Evolutionary conservation across 768 basidiomycete genomes (phyloP).

Genomic region (Collybia nuda): DNA sequence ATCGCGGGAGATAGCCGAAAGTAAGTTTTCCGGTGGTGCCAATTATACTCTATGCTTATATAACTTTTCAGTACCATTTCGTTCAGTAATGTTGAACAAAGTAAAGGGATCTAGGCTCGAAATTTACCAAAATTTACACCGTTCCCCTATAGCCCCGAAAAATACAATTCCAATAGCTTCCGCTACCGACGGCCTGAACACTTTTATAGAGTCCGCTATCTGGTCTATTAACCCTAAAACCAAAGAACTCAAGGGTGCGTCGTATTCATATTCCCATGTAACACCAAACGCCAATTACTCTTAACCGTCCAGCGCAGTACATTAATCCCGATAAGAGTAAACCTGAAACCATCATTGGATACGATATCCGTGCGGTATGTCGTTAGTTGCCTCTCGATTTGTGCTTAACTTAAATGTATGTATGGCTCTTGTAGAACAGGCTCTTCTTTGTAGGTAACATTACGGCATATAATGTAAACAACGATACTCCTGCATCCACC

Average conservation of each 20-base stretch:
- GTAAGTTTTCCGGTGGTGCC: not conserved
- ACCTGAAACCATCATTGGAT: slow-evolving; percentile 37
- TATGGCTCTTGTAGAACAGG: slow-evolving; percentile 21
- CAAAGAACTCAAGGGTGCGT: slow-evolving; percentile 38
- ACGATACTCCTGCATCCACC: slow-evolving; percentile 25
- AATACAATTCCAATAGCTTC: slow-evolving; percentile 28
- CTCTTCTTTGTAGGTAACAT: slow-evolving; percentile 47
- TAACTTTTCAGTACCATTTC: slow-evolving; percentile 23
- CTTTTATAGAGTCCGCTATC: slow-evolving; percentile 42
- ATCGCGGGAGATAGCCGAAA: not conserved
- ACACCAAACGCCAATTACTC: too few relatives aligned
- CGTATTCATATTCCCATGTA: not conserved
- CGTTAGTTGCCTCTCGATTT: not conserved
- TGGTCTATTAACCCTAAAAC: slow-evolving; percentile 41
- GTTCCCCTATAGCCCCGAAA: slow-evolving; percentile 25
- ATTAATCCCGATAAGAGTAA: slow-evolving; percentile 42
- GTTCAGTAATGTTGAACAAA: slow-evolving; percentile 35
- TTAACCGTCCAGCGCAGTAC: slow-evolving; percentile 35
- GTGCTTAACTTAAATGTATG: not conserved
- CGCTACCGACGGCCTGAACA: slow-evolving; percentile 4
- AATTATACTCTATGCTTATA: not conserved
- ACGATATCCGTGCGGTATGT: slow-evolving; percentile 30
- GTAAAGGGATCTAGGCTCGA: slow-evolving; percentile 19
- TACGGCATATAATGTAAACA: slow-evolving; percentile 34
- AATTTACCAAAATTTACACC: not conserved